Evolutionary conservation across 352 stramenopile species (phyloP).

Genomic region (Globisporangium viniferum): DNA sequence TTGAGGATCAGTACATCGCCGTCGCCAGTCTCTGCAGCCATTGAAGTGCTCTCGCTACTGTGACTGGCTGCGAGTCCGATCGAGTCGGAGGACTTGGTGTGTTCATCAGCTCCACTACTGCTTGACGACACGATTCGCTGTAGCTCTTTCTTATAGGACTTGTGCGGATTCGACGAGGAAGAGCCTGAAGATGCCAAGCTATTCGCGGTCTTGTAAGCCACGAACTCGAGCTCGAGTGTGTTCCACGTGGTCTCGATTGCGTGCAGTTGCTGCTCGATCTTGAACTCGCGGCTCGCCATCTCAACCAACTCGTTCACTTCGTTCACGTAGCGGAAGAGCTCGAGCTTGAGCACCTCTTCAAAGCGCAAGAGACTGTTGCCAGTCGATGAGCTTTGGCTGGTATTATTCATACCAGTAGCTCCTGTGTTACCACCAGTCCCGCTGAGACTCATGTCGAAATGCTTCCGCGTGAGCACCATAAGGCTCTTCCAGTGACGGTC

Average conservation of each 20-base stretch:
- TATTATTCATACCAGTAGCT: not conserved
- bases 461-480: slow-evolving; percentile 81
- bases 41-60: not conserved
- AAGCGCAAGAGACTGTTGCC: slow-evolving; percentile 65
- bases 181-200: slow-evolving; percentile 10
- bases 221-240: slow-evolving; percentile 90
- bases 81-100: not conserved
- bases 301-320: slow-evolving; percentile 95
- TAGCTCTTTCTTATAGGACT: slow-evolving; percentile 5
- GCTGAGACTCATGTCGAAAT: slow-evolving; percentile 68
- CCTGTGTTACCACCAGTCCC: slow-evolving; percentile 3
- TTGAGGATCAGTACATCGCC: slow-evolving; percentile 89
- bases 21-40: slow-evolving; percentile 22
- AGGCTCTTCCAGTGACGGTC: slow-evolving; percentile 89
- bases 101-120: not conserved
- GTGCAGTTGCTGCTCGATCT: slow-evolving; percentile 95
- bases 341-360: slow-evolving; percentile 91
- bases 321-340: slow-evolving; percentile 90
- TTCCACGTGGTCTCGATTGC: slow-evolving; percentile 91
- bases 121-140: not conserved
- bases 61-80: not conserved
- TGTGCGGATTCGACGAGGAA: not conserved
- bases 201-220: slow-evolving; percentile 80
- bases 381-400: not conserved
- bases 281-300: slow-evolving; percentile 95